phyloP scores from a whole-genome alignment of 257 asterid species.

The Solanum megistacrolobum region DNA sequence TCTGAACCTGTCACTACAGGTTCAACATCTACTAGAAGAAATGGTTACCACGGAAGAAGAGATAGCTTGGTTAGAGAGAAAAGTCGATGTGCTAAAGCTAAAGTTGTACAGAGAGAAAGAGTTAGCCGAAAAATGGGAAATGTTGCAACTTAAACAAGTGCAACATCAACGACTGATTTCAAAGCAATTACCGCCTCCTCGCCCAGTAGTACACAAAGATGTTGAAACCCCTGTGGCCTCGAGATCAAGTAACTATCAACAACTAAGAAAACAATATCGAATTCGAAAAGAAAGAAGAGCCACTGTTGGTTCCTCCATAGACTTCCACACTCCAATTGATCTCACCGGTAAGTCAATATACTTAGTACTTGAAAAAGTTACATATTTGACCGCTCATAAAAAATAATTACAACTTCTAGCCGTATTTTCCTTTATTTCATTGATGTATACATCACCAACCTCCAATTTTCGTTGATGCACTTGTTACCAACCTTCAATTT shows the following conservation, averaged over 20 bases:
- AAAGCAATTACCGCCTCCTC: not conserved
- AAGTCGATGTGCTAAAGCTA: constrained; percentile 40
- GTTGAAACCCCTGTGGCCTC: not conserved
- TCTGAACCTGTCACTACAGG: constrained; percentile 16
- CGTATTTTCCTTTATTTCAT: not conserved
- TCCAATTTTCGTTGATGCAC: not conserved
- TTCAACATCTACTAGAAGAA: constrained; percentile 70
- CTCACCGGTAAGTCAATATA: not conserved
- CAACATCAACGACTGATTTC: not conserved
- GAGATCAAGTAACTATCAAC: constrained; percentile 36
- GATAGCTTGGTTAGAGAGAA: constrained; percentile 60
- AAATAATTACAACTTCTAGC: not conserved
- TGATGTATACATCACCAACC: not conserved
- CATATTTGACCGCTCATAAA: not conserved
- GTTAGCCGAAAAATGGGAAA: constrained; percentile 37
- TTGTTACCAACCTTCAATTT: not conserved
- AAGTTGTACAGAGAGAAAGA: constrained; percentile 39
- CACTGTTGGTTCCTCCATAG: constrained; percentile 46
- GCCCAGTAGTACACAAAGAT: not conserved
- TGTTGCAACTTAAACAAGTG: constrained; percentile 17
- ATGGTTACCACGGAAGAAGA: constrained; percentile 58
- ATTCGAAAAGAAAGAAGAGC: constrained; percentile 43
- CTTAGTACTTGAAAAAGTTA: not conserved
- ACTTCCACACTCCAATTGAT: constrained; percentile 14
- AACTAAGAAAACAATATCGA: constrained; percentile 16